Percentiles rank a stretch among this genome's conserved stretches.
Conservation (phyloP, 129 eudicot species). For the Centella asiatica region DNA sequence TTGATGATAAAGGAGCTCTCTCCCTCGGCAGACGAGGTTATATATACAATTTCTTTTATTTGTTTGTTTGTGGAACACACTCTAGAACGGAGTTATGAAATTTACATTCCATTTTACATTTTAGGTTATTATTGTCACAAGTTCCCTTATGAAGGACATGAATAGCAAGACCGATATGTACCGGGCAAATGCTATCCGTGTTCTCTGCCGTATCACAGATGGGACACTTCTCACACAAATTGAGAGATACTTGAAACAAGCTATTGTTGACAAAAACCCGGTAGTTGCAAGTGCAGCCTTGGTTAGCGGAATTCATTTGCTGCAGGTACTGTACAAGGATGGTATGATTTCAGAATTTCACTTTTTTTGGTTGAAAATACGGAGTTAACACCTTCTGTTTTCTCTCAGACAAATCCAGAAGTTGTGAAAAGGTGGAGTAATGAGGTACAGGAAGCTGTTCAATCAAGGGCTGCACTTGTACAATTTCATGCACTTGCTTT, state of each 20-base stretch:
- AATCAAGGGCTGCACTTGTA: slow-evolving; percentile 85
- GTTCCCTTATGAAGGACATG: slow-evolving; percentile 98
- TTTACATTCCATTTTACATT: slow-evolving; percentile 11
- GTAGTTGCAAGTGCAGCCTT: slow-evolving; percentile 97
- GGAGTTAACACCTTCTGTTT: background rate
- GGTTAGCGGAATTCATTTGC: slow-evolving; percentile 94
- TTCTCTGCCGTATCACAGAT: slow-evolving; percentile 87
- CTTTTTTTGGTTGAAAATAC: background rate
- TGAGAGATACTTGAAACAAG: slow-evolving; percentile 94
- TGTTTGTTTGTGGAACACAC: background rate
- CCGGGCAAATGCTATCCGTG: slow-evolving; percentile 94
- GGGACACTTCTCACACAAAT: slow-evolving; percentile 90
- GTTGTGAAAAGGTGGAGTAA: slow-evolving; percentile 96
- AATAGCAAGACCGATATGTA: slow-evolving; percentile 94
- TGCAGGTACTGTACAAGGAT: slow-evolving; percentile 51
- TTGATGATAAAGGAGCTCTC: slow-evolving; percentile 84
- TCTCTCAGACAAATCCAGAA: slow-evolving; percentile 66
- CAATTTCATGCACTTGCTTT: slow-evolving; percentile 94
- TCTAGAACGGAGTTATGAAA: background rate
- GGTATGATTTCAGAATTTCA: background rate
- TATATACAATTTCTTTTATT: slow-evolving; percentile 4
- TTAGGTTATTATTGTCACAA: slow-evolving; percentile 93
- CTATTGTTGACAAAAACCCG: slow-evolving; percentile 92
- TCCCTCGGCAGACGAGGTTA: slow-evolving; percentile 89
- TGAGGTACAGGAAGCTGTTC: slow-evolving; percentile 97